Conservation (phyloP, 768 basidiomycete genomes). For the Crucibulum laeve region DNA sequence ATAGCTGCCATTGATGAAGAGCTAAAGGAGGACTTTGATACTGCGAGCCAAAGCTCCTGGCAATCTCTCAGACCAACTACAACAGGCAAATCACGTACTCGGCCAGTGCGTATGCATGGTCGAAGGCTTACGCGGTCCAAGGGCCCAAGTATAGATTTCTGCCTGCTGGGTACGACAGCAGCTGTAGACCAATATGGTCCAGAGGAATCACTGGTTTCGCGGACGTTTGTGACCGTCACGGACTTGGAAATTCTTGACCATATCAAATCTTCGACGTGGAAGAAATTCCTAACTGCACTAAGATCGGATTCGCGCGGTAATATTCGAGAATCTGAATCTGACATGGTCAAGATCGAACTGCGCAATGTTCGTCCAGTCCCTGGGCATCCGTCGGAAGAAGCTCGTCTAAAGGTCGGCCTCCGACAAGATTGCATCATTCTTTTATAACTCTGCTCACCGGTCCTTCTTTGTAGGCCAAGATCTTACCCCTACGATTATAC, state of each 20-base stretch:
- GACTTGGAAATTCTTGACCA: conserved; percentile 92
- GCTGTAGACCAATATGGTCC: conserved; percentile 65
- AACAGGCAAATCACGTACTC: conserved; percentile 36
- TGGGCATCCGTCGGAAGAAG: conserved; percentile 67
- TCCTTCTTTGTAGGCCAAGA: conserved; percentile 60
- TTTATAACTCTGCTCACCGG: background rate
- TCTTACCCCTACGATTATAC: conserved; percentile 85
- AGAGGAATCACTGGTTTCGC: conserved; percentile 53
- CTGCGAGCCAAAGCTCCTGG: conserved; percentile 83
- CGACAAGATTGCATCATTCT: background rate
- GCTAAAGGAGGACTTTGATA: conserved; percentile 72
- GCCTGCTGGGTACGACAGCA: conserved; percentile 56
- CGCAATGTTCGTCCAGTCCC: conserved; percentile 69
- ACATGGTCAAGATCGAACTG: conserved; percentile 90
- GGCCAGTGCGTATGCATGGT: conserved; percentile 40
- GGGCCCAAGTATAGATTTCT: conserved; percentile 80
- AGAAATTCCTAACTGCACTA: conserved; percentile 89
- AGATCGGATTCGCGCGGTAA: conserved; percentile 84
- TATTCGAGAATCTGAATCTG: conserved; percentile 83
- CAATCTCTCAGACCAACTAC: conserved; percentile 66
- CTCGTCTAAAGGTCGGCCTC: conserved; percentile 69
- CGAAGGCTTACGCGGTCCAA: conserved; percentile 70
- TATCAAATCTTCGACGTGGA: conserved; percentile 98
- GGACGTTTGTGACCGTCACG: conserved; percentile 61
- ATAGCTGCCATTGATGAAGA: conserved; percentile 94